phyloP scores from a whole-genome alignment of 2,329 filamentous ascomycete genomes.

The Chaetomium globosum region DNA sequence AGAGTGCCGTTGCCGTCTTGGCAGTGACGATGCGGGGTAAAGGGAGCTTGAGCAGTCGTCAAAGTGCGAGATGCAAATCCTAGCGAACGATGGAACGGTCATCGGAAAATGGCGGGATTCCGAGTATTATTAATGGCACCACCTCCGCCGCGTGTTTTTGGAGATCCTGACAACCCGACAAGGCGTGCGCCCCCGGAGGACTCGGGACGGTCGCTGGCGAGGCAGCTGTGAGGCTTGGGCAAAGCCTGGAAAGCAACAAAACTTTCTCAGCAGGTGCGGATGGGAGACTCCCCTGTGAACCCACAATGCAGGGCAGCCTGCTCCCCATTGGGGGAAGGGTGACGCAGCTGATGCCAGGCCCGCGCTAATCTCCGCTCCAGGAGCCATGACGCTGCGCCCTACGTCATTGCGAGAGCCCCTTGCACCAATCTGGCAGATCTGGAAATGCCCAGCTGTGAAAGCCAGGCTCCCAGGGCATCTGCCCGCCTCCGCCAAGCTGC shows the following conservation, averaged over 20 bases:
- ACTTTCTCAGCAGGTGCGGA: not conserved
- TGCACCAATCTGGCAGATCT: constrained; percentile 20
- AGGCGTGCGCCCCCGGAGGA: not conserved
- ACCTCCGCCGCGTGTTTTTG: not conserved
- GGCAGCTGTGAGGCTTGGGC: not conserved
- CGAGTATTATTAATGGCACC: not conserved
- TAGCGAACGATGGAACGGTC: not conserved
- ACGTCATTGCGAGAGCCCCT: constrained; percentile 30
- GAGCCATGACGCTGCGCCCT: constrained; percentile 31
- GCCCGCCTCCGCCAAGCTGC: constrained; percentile 16
- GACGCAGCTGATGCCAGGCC: constrained; percentile 23
- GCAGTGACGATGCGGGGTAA: constrained; percentile 6
- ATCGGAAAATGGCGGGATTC: not conserved
- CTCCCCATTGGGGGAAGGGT: constrained; percentile 13
- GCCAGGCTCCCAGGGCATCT: not conserved
- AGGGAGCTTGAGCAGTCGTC: not conserved
- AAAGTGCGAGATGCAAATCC: not conserved
- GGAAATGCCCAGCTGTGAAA: constrained; percentile 13
- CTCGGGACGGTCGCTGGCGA: not conserved
- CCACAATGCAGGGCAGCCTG: not conserved
- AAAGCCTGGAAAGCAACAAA: not conserved
- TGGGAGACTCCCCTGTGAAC: not conserved
- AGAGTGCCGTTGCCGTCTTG: not conserved
- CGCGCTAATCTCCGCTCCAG: constrained; percentile 16
- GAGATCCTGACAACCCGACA: not conserved